Evolutionary conservation across 306 rosid genomes (phyloP).

Genomic region (Vicia villosa): DNA sequence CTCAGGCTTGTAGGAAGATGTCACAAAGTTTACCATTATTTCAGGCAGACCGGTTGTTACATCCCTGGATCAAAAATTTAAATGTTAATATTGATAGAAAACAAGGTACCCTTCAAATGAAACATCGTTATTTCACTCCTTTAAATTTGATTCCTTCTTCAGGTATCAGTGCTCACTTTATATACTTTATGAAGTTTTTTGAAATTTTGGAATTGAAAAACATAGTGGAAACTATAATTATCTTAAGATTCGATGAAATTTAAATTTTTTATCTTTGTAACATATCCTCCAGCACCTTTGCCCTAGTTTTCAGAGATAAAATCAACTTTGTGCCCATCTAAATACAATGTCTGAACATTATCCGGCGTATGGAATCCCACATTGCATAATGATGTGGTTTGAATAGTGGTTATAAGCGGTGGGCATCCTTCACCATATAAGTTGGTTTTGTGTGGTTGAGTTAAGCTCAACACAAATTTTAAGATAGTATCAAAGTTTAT

Average conservation of each 20-base stretch:
- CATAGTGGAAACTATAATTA: constrained; percentile 5
- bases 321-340: background rate
- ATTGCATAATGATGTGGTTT: background rate
- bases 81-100: constrained; percentile 14
- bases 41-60: constrained; percentile 70
- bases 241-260: background rate
- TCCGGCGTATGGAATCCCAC: background rate
- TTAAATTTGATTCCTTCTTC: constrained; percentile 3
- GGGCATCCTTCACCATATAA: background rate
- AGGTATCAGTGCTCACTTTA: background rate
- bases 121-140: background rate
- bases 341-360: background rate
- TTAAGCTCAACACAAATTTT: background rate
- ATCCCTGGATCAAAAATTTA: constrained; percentile 55
- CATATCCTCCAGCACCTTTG: background rate
- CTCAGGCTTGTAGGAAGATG: constrained; percentile 81
- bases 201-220: background rate
- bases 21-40: constrained; percentile 95
- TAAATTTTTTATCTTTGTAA: background rate
- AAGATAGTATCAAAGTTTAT: background rate
- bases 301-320: background rate
- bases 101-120: constrained; percentile 20
- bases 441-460: background rate
- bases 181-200: background rate
- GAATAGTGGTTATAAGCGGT: background rate